These are phyloP conservation scores for Tolypocladium nubicola DNA, from an alignment of 2,329 filamentous ascomycete species.

Conservation along the genomic window DNA sequence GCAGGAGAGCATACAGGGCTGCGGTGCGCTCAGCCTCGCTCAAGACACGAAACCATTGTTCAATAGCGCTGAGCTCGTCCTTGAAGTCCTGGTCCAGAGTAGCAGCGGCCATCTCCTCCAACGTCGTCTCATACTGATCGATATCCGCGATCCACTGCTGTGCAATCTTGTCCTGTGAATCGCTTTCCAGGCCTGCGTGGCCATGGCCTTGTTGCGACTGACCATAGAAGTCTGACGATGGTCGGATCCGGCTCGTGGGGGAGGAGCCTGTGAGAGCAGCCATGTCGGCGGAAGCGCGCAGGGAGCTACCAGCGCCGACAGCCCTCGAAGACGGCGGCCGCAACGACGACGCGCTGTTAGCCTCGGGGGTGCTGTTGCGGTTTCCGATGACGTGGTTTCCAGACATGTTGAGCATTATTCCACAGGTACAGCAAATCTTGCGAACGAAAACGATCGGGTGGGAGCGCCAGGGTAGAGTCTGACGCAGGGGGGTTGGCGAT, in stretches of 20 bases:
- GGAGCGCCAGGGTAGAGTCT: neutral
- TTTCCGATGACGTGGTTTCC: slow-evolving; percentile 65
- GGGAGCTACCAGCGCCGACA: slow-evolving; percentile 69
- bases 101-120: slow-evolving; percentile 97
- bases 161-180: slow-evolving; percentile 84
- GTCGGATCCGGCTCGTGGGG: slow-evolving; percentile 71
- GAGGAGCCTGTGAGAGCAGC: slow-evolving; percentile 62
- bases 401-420: slow-evolving; percentile 51
- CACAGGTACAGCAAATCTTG: slow-evolving; percentile 3
- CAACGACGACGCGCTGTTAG: slow-evolving; percentile 68
- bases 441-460: slow-evolving; percentile 1
- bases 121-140: slow-evolving; percentile 95
- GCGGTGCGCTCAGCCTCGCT: slow-evolving; percentile 95
- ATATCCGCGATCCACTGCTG: slow-evolving; percentile 99
- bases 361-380: slow-evolving; percentile 95
- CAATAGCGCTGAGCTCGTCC: slow-evolving; percentile 95
- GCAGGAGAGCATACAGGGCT: slow-evolving; percentile 85
- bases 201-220: slow-evolving; percentile 58
- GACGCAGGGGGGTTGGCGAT: neutral
- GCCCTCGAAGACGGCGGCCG: slow-evolving; percentile 73
- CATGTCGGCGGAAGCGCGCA: slow-evolving; percentile 95
- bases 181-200: slow-evolving; percentile 59
- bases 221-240: slow-evolving; percentile 90
- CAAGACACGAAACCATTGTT: slow-evolving; percentile 97
- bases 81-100: slow-evolving; percentile 99